Base-by-base conservation (phyloP, 192 early-diverging fungal genomes). In the Entomortierella parvispora region DNA sequence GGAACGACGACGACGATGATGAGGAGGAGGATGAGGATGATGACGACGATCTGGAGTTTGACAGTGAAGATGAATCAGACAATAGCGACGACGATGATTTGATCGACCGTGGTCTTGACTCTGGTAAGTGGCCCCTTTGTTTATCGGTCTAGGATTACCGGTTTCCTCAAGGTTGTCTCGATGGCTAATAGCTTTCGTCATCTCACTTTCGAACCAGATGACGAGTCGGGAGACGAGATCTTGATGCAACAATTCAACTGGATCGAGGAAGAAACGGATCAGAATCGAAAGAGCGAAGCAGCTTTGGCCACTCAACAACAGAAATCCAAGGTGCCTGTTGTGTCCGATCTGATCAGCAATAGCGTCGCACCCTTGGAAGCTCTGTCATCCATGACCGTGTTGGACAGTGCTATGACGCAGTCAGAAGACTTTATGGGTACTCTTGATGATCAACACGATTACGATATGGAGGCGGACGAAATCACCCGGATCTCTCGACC, bases 201-300 rank as follows among this genome's bases (percentile, higher is more conserved):
- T 20, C 11, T 62, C 51, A 14, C 48, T 62, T 49, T 29, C 42
- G 20, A 9, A 25, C 3, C 37, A 68, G 74, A 77, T 26, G 74
- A 76, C 33, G 78, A 74, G 23, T 72, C 79, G 17, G 79, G 71
- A 7, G 69, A 71, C 31, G 79, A 80, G 42, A 62, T 69, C 33
- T 58, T 80, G 70, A 80, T 80, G 79, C 69, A 80, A 25, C 68
- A 70, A 17, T 80, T 80, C 44, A 48, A 80, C 48, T 80, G 79
- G 79, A 72, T 72, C 59, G 79, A 80, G 54, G 79, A 80, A 46
- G 79, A 80, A 8, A 56, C 71, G 8, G 61, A 62, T 1, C 69
- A 56, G 14, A 0, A 34, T n/a, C 25, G 17, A 26, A 7, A 29
- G n/a, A 28, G 47, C 28, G 46, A 33, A 47, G 0, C 31, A 31